phyloP scores from a whole-genome alignment of 345 rosid species.

The Camelina neglecta region DNA sequence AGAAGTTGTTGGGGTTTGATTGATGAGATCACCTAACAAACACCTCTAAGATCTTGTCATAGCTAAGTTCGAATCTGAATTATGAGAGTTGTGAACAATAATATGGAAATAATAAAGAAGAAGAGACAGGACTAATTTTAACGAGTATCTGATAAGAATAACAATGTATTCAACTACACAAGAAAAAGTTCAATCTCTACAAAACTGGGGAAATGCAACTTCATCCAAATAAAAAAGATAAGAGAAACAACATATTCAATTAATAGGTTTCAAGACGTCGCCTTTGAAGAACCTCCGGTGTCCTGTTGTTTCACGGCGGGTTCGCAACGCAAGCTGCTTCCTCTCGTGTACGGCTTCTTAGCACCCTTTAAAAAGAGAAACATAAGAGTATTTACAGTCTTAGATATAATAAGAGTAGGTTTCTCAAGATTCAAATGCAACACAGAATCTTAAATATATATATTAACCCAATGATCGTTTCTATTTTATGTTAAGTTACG shows the following conservation, averaged over 20 bases:
- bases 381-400: not conserved
- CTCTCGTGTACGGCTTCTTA: constrained; percentile 69
- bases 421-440: not conserved
- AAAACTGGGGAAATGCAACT: not conserved
- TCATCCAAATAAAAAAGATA: not conserved
- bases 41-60: no score
- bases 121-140: no score
- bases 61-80: no score
- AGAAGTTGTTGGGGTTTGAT: no score
- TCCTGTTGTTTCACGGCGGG: constrained; percentile 32
- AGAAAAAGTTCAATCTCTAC: constrained; percentile 19
- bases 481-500: constrained; percentile 22
- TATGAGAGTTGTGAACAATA: not conserved
- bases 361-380: constrained; percentile 68
- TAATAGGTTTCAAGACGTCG: constrained; percentile 30
- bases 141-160: no score
- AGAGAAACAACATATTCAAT: not conserved
- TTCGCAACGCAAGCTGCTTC: constrained; percentile 78
- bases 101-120: not conserved
- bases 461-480: not conserved
- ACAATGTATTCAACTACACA: not conserved
- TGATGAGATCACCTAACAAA: no score
- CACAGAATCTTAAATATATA: not conserved
- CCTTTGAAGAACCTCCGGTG: constrained; percentile 38
- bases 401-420: not conserved